Base-by-base conservation (phyloP, 2,329 filamentous ascomycete species). In the Colletotrichum coccodes region DNA sequence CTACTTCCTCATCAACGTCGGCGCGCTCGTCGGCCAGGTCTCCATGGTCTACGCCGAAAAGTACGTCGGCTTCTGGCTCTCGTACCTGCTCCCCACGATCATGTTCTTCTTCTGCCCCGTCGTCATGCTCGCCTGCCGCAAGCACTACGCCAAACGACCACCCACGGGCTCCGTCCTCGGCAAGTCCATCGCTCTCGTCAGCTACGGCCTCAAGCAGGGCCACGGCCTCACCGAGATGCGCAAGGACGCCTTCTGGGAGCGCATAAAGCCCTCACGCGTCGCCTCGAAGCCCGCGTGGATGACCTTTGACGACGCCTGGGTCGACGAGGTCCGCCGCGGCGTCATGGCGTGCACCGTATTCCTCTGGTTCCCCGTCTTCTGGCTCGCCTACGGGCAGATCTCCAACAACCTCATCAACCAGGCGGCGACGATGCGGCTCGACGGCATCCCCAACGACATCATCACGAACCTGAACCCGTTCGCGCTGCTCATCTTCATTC, bases 401-500 rank as follows among this genome's bases (percentile, higher is more conserved):
- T 54, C 60, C 47, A 64, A 65, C 54, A 64, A 64, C 61, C 60
- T 68, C 60, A 59, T 65, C 56, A 69, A 69, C 61, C 66, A 69
- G 42, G 66, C 66, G 9, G 66, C 66, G 2, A 57, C 66, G 18
- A 69, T 69, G 66, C 54, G 61, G 14, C 66, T 69, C 49, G 47
- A 65, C 28, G 66, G 66, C 34, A 44, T 69, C 0, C 66, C 66
- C 49, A 69, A 69, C 54, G 66, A 69, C 56, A 56, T 69, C 49
- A 61, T 69, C 50, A 65, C 62, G 3, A 70, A 70, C 57, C 67
- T 70, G 21, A 70, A 70, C 57, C 67, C 67, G 0, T 88, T 95
- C 69, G 85, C 91, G 11, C 87, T 94, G 65, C 88, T 95, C 72
- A 91, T 94, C 73, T 85, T 93, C 74, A 93, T 94, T 54, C 91